These are phyloP conservation scores for Picea glauca DNA, from an alignment of 75 land plant species.

Conservation along the genomic window DNA sequence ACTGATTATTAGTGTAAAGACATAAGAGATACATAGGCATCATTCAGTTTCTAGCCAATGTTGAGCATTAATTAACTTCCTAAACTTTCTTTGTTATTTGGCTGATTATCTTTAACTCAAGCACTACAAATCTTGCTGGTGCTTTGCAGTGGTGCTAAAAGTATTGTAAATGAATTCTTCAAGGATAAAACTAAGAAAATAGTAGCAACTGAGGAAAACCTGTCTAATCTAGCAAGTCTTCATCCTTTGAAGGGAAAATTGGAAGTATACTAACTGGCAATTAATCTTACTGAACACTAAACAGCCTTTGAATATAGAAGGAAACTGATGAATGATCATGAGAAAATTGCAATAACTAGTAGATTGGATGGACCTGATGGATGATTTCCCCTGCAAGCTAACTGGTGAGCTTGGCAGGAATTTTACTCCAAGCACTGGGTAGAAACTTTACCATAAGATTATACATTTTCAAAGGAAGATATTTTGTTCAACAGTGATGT, in stretches of 20 bases:
- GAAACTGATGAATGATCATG: background rate
- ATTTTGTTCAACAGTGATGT: too few relatives aligned
- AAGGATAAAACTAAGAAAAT: too few relatives aligned
- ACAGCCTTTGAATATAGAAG: background rate
- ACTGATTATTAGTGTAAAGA: background rate
- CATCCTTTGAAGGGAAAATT: background rate
- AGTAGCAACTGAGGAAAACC: too few relatives aligned
- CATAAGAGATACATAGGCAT: background rate
- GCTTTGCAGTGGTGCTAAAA: background rate
- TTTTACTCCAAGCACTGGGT: background rate
- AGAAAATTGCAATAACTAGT: too few relatives aligned
- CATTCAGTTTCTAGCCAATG: slow-evolving; percentile 2
- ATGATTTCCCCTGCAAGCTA: too few relatives aligned
- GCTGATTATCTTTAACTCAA: background rate
- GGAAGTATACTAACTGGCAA: background rate
- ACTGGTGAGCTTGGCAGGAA: background rate
- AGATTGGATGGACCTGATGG: too few relatives aligned
- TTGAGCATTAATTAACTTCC: background rate
- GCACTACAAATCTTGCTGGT: background rate
- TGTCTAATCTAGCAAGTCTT: background rate
- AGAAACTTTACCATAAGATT: background rate
- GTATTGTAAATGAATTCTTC: background rate
- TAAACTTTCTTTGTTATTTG: background rate
- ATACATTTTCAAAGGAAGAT: too few relatives aligned
- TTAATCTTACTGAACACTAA: background rate